A percentile compares a stretch with the other conserved stretches of the same genome.
These are phyloP conservation scores for Pleurotus tuoliensis DNA, from an alignment of 768 basidiomycete genomes.

Conservation along the genomic window DNA sequence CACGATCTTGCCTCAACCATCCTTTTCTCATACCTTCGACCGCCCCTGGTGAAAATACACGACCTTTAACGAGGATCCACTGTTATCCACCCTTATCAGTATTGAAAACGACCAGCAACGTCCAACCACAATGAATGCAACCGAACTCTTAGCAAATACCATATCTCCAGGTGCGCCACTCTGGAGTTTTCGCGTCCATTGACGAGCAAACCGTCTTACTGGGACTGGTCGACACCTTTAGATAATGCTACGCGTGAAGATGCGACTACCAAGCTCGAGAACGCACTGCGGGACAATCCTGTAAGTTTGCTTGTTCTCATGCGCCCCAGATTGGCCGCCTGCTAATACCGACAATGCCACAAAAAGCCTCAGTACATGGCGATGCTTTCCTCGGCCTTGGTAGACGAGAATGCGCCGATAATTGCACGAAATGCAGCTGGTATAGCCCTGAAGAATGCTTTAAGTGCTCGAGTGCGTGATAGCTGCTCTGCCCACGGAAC, in stretches of 20 bases:
- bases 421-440: slow-evolving; percentile 95
- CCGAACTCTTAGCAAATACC: slow-evolving; percentile 87
- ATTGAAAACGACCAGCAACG: slow-evolving; percentile 4
- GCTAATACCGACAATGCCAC: not conserved
- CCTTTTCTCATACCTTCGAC: slow-evolving; percentile 1
- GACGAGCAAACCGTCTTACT: not conserved
- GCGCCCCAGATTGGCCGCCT: not conserved
- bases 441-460: slow-evolving; percentile 92
- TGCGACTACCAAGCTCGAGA: slow-evolving; percentile 88
- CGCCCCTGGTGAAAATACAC: not conserved
- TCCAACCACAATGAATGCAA: slow-evolving; percentile 75
- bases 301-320: slow-evolving; percentile 44
- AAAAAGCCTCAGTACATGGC: slow-evolving; percentile 87
- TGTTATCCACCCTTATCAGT: slow-evolving; percentile 8
- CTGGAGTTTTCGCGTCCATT: slow-evolving; percentile 24
- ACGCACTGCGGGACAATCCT: slow-evolving; percentile 83
- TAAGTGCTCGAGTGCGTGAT: slow-evolving; percentile 79
- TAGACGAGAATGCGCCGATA: slow-evolving; percentile 63
- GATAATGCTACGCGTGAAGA: slow-evolving; percentile 88
- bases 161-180: slow-evolving; percentile 76
- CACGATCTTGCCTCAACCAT: slow-evolving; percentile 3
- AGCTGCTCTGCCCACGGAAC: slow-evolving; percentile 15
- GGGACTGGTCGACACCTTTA: slow-evolving; percentile 27
- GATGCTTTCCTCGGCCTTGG: slow-evolving; percentile 83
- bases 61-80: slow-evolving; percentile 7